Conservation (phyloP, 331 rosid genomes). For the Ulmus americana region DNA sequence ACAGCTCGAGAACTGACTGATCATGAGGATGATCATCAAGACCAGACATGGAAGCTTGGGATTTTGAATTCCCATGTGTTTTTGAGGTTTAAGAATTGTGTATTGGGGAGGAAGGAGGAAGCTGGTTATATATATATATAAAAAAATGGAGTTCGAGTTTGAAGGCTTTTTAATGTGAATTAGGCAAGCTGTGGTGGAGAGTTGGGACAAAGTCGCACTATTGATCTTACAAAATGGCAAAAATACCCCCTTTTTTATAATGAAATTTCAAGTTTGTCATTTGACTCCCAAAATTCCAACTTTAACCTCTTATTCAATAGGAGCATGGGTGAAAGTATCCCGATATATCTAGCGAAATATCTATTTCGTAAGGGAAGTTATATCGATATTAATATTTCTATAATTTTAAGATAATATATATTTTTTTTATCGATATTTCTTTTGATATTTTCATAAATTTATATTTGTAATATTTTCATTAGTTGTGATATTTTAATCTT, state of each 20-base stretch:
- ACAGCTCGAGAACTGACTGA: constrained; percentile 44
- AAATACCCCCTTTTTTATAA: constrained; percentile 34
- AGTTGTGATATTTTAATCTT: too few species aligned
- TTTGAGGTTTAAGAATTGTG: constrained; percentile 11
- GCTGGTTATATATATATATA: background rate
- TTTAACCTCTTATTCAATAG: background rate
- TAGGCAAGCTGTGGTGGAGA: constrained; percentile 34
- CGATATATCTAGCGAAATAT: too few species aligned
- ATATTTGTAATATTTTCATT: too few species aligned
- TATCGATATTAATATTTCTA: background rate
- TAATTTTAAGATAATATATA: background rate
- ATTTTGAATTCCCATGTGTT: constrained; percentile 44
- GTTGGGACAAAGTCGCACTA: constrained; percentile 40
- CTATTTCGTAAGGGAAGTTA: too few species aligned
- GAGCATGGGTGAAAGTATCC: too few species aligned
- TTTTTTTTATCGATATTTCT: background rate
- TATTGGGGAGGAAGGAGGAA: background rate
- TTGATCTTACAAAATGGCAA: constrained; percentile 37
- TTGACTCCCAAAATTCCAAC: constrained; percentile 16
- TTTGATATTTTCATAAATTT: too few species aligned
- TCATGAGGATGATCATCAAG: constrained; percentile 43
- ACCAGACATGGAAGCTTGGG: constrained; percentile 38
- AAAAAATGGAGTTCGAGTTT: background rate
- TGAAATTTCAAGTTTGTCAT: constrained; percentile 16
- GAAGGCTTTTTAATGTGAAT: constrained; percentile 33